Percentiles rank a stretch among this genome's conserved stretches.
Evolutionary conservation across 805 yeast genomes (phyloP).

Genomic region (Blastobotrys americana): DNA sequence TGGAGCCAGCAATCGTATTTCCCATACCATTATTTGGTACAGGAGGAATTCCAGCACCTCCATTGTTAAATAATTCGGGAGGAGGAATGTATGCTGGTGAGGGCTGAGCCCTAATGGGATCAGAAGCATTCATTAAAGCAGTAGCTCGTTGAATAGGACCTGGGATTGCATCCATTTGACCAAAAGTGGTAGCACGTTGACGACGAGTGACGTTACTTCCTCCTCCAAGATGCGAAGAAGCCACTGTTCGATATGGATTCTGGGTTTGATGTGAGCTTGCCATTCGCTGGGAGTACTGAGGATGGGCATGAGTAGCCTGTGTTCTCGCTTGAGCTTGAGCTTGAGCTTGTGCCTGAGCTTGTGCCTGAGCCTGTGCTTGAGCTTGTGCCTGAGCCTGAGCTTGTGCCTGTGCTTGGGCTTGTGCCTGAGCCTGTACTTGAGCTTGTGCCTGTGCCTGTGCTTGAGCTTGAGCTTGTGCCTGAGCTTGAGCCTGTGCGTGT

Average conservation of each 20-base stretch:
- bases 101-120: slow-evolving; percentile 33
- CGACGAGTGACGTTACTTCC: slow-evolving; percentile 18
- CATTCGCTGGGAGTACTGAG: slow-evolving; percentile 8
- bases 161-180: slow-evolving; percentile 35
- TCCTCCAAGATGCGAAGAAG: slow-evolving; percentile 4
- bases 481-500: slow-evolving; percentile 20
- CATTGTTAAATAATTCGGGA: slow-evolving; percentile 23
- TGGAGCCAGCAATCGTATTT: background rate
- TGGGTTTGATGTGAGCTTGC: slow-evolving; percentile 1
- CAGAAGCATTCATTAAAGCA: slow-evolving; percentile 33
- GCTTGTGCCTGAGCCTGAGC: slow-evolving; percentile 14
- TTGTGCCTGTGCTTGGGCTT: slow-evolving; percentile 12
- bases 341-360: slow-evolving; percentile 20
- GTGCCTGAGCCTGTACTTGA: background rate
- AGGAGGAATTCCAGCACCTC: slow-evolving; percentile 4
- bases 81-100: slow-evolving; percentile 38
- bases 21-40: slow-evolving; percentile 1
- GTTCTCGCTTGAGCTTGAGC: slow-evolving; percentile 17
- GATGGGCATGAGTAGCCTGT: slow-evolving; percentile 14
- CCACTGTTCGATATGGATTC: background rate
- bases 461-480: slow-evolving; percentile 17
- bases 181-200: slow-evolving; percentile 35
- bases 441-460: slow-evolving; percentile 12
- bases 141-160: slow-evolving; percentile 36
- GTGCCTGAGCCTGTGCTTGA: slow-evolving; percentile 12